Evolutionary conservation across 331 rosid species (phyloP), one percentile per base, ranked within the genome.

Genomic region (Cydonia oblonga): DNA sequence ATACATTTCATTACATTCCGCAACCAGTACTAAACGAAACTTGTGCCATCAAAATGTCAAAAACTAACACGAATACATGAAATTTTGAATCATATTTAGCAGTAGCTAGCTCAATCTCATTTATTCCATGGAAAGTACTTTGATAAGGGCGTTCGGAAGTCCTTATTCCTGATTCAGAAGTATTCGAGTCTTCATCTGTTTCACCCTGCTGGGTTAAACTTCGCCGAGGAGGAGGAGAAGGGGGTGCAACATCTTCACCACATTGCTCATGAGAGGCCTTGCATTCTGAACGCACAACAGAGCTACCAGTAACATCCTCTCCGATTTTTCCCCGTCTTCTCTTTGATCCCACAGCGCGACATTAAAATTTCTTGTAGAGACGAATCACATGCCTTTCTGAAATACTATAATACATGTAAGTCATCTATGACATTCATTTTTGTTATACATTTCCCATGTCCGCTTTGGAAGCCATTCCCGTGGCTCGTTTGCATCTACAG

Each of bases 231-330:
- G 81, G 81, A 3, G 92, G 90, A 59, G 58, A 78, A 38, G 88
- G 80, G 3, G 90, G 92, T 9, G 89, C 69, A 88, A 70, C 90
- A 88, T 88, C 75, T 81, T 80, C 76, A 80, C 89, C 59, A 86
- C 85, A 15, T 61, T 80, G 59, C 87, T 80, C 89, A 89, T 86
- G 3, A 68, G 78, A 67, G 95, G 89, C 1, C 95, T 85, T 58
- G 65, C 84, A 76, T 84, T 64, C 32, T 89, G 95, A 69, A 86
- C 80, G 79, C 91, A 86, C 85, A 86, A 75, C 12, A 89, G 60
- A 35, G 95, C 91, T 60, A 84, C 90, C 81, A 32, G 74, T 22
- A 80, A 67, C 83, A 81, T 81, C 68, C 84, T 81, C 76, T 79
- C 78, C 13, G 79, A 89, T 24, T 26, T 84, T 32, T 73, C 87